Base-by-base conservation (phyloP, 2,329 filamentous ascomycete species). In the Fusarium sp. region DNA sequence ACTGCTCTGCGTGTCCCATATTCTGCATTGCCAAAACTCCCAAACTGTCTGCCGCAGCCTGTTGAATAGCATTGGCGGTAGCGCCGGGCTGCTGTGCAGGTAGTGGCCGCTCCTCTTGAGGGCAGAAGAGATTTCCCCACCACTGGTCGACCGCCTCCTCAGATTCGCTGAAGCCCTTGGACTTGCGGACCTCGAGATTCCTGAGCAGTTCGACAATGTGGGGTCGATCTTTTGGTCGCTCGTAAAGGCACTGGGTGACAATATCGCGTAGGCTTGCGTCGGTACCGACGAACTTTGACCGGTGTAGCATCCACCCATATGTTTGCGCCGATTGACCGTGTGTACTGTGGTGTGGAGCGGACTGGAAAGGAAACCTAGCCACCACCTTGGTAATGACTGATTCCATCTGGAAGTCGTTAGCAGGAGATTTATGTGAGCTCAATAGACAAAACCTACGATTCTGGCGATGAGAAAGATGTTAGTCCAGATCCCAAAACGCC, bases 401-500 rank as follows among this genome's bases (percentile, higher is more conserved):
- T 37, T 72, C 66, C 70, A 72, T 73, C 71, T 72, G 23, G 7
- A 9, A 14, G 9, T 9, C 5, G 19, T 68, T 51, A 70, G 61
- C 14, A 5, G 23, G 13, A 10, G 17, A 14, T 10, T 15, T 15
- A 21, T 15, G n/a, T 21, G 3, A 25, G 11, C 11, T 14, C 7
- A n/a, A 38, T 10, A 17, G 15, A 21, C 31, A 4, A 9, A 14
- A 64, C 68, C 64, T 25, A 71, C 71, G 36, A 70, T 58, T 55
- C 61, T 69, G 6, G 53, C 71, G 17, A 71, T 64, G 27, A 70
- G 52, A 41, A 72, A 73, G 25, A 72, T 48, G 36, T 71, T 71
- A 2, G 71, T 71, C 71, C 71, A 73, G 8, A 49, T 53, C 2
- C 71, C 71, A 49, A 61, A 73, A 27, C 71, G 70, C 0, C 71